Conservation (phyloP, 192 early-diverging fungal genomes). For the Gamsiella multidivaricata region DNA sequence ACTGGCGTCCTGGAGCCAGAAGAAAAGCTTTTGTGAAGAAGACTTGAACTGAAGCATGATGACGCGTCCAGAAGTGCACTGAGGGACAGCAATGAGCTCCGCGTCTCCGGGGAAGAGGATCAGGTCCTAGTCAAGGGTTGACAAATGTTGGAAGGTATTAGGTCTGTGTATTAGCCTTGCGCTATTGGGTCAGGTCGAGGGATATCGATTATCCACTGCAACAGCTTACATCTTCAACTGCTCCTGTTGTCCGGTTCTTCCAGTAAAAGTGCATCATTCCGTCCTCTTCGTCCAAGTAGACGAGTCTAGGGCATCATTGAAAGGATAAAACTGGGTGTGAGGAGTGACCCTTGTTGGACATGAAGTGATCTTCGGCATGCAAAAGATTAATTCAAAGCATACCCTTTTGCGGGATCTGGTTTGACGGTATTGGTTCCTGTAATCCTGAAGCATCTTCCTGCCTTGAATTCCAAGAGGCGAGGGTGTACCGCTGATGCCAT, state of each 20-base stretch:
- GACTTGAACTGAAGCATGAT: conserved; percentile 86
- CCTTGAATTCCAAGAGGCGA: conserved; percentile 73
- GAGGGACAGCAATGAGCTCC: conserved; percentile 62
- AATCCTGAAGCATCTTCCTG: conserved; percentile 74
- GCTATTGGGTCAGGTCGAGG: too few species aligned
- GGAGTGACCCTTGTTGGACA: too few species aligned
- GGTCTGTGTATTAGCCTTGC: too few species aligned
- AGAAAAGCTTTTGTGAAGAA: conserved; percentile 82
- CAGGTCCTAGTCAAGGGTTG: conserved; percentile 62
- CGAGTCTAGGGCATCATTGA: conserved; percentile 37
- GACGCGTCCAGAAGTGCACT: conserved; percentile 77
- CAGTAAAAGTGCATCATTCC: conserved; percentile 83
- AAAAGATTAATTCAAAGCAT: background rate
- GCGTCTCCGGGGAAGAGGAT: conserved; percentile 87
- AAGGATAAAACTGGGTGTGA: background rate
- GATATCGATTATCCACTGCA: too few species aligned
- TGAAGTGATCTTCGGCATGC: background rate
- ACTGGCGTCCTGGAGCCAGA: conserved; percentile 84
- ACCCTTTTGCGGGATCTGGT: conserved; percentile 82
- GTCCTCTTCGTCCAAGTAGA: conserved; percentile 74
- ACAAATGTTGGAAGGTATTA: too few species aligned
- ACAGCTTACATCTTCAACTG: conserved; percentile 31
- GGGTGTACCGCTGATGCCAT: conserved; percentile 30
- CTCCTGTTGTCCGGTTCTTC: conserved; percentile 71
- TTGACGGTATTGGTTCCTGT: conserved; percentile 71